Evolutionary conservation across 2,329 filamentous ascomycete species (phyloP), one percentile per base, ranked within the genome.

Genomic region (Chrysosporium queenslandicum): DNA sequence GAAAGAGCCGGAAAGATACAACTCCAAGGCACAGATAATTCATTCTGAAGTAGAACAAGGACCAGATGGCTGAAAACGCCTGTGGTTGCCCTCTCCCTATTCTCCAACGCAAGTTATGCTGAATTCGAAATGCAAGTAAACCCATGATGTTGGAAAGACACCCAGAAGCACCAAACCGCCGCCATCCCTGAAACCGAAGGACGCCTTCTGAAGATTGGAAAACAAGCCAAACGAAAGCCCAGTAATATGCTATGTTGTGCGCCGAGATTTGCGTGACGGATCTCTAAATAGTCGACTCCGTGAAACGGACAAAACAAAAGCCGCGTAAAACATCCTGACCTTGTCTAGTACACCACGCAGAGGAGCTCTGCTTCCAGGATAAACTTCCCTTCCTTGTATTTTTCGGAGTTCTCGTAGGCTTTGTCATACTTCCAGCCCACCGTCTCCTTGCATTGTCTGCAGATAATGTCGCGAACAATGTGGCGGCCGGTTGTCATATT

Each of bases 371-470:
- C 87, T 74, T 97, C 91, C 53, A 98, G 77, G 55, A 98, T 98
- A 68, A 86, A 97, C 73, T 97, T 98, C 52, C 89, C 90, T 76
- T 98, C 92, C 75, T 98, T 98, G 73, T 98, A 98, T 73, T 95
- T 95, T 78, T 98, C 91, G 58, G 78, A 83, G 30, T 75, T 71
- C 74, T 98, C 92, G 68, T 86, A 97, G 1, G 92, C 92, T 74
- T 94, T 95, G 71, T 98, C 92, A 68, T 98, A 98, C 70, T 95
- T 97, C 92, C 92, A 98, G 32, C 92, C 92, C 50, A 98, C 92
- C 27, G 85, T 86, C 68, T 90, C 86, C 66, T 85, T 86, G 78
- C 92, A 98, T 70, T 94, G 87, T 54, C 85, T 80, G 74, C 92
- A 98, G 54, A 77, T 77, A 63, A 98, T 96, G 68, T 98, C 92